Base-by-base conservation (phyloP, 2,329 filamentous ascomycete genomes). In the Chalara sp. region DNA sequence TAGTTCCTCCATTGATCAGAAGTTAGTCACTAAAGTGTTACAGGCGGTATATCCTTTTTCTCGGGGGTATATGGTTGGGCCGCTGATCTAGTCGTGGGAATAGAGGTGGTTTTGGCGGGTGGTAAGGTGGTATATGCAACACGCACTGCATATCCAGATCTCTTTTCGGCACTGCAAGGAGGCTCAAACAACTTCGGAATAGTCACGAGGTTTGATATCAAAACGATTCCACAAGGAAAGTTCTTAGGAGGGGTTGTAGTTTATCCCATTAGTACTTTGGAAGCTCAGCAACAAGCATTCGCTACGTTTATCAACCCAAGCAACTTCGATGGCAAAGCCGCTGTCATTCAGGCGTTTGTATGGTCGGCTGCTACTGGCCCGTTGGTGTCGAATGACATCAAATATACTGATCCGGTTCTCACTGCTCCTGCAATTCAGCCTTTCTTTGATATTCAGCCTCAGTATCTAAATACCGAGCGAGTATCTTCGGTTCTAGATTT, bases 111-210 rank as follows among this genome's bases (percentile, higher is more conserved):
- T 1, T 64, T 70, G 6, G 70, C 70, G 0, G 74, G 79, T 50
- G 76, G 77, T 62, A 72, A 76, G 53, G 65, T 79, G 6, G 61
- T 70, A 2, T 65, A 58, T 0, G 65, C 68, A 65, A 76, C 72
- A 2, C 61, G 69, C 10, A 59, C 58, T 0, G 44, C 49, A 7
- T 65, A 81, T 53, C 54, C 69, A 0, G 78, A 81, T 47, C 67
- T 83, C 7, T 81, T 69, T 63, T 70, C 67, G 56, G 76, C 74
- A 0, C 70, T 82, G 5, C 74, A 74, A 47, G 80, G 79, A 6
- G 79, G 79, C n/a, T 73, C 75, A 13, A 77, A 73, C 61, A 80
- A 78, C 59, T 80, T 75, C 53, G 79, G 77, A 41, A 68, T 77
- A 51, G 70, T 77, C 12, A 75, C 74, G 7, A 66, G 67, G 10